Conservation (phyloP, 2,329 filamentous ascomycete genomes). For the Nothomitra cinnamomea region DNA sequence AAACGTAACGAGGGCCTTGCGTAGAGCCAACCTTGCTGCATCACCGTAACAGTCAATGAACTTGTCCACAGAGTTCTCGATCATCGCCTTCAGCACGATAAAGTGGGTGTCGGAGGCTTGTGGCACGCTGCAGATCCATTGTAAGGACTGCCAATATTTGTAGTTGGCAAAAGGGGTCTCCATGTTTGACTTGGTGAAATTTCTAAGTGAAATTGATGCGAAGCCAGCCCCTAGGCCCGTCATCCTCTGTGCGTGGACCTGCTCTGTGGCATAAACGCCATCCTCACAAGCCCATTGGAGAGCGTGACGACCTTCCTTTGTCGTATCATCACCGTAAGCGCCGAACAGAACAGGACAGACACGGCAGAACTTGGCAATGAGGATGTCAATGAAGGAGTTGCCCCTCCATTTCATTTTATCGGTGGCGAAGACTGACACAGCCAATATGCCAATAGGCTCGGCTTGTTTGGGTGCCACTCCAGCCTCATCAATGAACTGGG, state of each 20-base stretch:
- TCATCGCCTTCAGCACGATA: conserved; percentile 52
- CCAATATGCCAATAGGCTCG: conserved; percentile 63
- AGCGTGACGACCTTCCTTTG: conserved; percentile 44
- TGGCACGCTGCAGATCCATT: conserved; percentile 55
- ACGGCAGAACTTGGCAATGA: conserved; percentile 72
- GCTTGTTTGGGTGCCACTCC: conserved; percentile 46
- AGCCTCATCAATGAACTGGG: conserved; percentile 51
- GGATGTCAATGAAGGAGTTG: conserved; percentile 57
- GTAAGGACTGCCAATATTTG: conserved; percentile 69
- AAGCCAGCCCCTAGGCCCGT: conserved; percentile 71
- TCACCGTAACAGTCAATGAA: conserved; percentile 72
- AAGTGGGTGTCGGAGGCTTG: conserved; percentile 59
- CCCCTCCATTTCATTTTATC: conserved; percentile 50
- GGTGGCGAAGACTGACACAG: conserved; percentile 57
- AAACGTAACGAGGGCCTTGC: conserved; percentile 56
- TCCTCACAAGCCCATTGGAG: conserved; percentile 55
- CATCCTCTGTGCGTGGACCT: conserved; percentile 69
- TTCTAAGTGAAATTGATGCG: conserved; percentile 64
- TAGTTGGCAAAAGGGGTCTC: conserved; percentile 60
- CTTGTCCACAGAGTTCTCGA: conserved; percentile 53
- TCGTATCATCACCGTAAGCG: conserved; percentile 58
- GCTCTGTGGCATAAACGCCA: conserved; percentile 41
- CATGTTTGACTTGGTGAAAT: conserved; percentile 54
- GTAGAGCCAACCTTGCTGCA: conserved; percentile 53
- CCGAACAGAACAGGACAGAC: conserved; percentile 77